Conservation (phyloP, 2,329 filamentous ascomycete species). For the Diaporthe longicolla region DNA sequence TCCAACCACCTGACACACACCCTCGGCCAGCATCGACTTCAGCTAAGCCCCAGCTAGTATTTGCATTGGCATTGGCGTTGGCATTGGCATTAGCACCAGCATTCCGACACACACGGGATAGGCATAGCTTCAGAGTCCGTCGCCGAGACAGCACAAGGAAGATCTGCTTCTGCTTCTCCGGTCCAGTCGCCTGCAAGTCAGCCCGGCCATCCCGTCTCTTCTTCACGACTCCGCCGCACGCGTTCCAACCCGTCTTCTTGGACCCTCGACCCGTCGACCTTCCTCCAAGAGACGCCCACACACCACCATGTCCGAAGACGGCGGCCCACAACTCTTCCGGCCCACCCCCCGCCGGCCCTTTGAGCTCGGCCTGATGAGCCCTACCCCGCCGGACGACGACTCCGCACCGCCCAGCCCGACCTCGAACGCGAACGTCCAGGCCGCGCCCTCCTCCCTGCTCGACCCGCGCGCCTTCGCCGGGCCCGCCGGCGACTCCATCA, state of each 20-base stretch:
- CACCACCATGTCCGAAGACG: slow-evolving; percentile 55
- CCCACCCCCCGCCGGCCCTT: slow-evolving; percentile 82
- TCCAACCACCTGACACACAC: slow-evolving; percentile 19
- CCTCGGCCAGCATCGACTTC: neutral
- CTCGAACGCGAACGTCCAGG: slow-evolving; percentile 51
- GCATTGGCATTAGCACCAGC: slow-evolving; percentile 8
- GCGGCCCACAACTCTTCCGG: slow-evolving; percentile 70
- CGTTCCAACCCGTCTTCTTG: neutral
- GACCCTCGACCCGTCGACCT: neutral
- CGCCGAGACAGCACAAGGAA: neutral
- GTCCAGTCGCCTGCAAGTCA: slow-evolving; percentile 7
- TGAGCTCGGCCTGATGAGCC: slow-evolving; percentile 66
- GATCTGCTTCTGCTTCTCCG: neutral
- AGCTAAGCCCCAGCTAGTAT: neutral
- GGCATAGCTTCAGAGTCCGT: neutral
- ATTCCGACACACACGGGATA: slow-evolving; percentile 8
- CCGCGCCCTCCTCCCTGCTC: slow-evolving; percentile 45
- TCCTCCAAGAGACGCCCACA: neutral
- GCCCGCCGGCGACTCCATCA: slow-evolving; percentile 60
- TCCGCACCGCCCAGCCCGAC: slow-evolving; percentile 49
- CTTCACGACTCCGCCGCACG: neutral
- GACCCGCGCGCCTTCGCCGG: slow-evolving; percentile 49
- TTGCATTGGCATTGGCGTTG: slow-evolving; percentile 23
- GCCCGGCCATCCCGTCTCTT: neutral
- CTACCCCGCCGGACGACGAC: slow-evolving; percentile 59